Percentiles rank a stretch among this genome's conserved stretches.
Evolutionary conservation across 306 rosid species (phyloP).

Genomic region (Fragaria vesca): DNA sequence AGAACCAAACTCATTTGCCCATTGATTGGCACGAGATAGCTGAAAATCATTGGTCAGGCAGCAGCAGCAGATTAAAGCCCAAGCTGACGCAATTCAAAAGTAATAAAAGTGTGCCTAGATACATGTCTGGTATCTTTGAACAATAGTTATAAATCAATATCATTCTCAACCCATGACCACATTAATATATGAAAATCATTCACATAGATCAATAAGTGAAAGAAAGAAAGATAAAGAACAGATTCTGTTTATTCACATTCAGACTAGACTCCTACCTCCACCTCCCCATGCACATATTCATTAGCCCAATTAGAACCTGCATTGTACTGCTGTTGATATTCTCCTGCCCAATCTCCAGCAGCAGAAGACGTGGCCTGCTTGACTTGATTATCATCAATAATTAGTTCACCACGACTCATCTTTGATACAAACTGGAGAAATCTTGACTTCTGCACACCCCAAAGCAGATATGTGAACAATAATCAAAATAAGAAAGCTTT

Average conservation of each 20-base stretch:
- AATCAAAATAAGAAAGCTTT: neutral
- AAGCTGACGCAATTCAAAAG: neutral
- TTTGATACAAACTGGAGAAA: conserved; percentile 94
- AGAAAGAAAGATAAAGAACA: neutral
- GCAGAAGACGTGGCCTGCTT: conserved; percentile 56
- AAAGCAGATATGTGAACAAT: neutral
- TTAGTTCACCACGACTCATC: conserved; percentile 97
- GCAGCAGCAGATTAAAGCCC: conserved; percentile 12
- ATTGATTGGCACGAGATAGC: conserved; percentile 62
- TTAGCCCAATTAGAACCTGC: conserved; percentile 70
- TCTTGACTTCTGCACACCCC: conserved; percentile 75
- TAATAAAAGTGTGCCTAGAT: neutral
- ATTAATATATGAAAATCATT: neutral
- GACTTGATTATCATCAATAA: conserved; percentile 87
- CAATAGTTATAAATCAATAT: neutral
- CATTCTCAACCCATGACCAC: neutral
- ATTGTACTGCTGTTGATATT: conserved; percentile 68
- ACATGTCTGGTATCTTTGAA: neutral
- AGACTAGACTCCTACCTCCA: conserved; percentile 26
- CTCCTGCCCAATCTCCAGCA: conserved; percentile 88
- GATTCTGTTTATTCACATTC: conserved; percentile 12
- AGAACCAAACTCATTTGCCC: conserved; percentile 82
- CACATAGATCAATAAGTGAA: neutral
- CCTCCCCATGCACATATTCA: conserved; percentile 56
- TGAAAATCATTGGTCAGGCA: conserved; percentile 40